phyloP scores from a whole-genome alignment of 345 rosid species.

The Schrenkiella parvula region DNA sequence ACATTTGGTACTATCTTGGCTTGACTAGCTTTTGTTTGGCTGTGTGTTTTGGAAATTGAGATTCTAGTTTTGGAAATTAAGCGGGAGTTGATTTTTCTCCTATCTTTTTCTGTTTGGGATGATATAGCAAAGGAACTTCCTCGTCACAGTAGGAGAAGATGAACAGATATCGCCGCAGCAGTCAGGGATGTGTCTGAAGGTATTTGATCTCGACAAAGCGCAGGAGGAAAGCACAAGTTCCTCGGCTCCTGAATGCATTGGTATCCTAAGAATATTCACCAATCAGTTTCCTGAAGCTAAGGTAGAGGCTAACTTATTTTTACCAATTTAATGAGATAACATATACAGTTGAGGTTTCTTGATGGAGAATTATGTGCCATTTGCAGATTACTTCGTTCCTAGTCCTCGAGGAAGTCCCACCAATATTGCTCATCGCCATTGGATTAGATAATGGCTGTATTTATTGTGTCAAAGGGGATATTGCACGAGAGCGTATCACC shows the following conservation, averaged over 20 bases:
- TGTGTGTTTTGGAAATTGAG: too few species aligned
- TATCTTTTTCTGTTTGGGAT: background rate
- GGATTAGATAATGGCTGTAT: constrained; percentile 81
- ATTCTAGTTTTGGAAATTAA: too few species aligned
- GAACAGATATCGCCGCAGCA: constrained; percentile 76
- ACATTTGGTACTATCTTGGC: background rate
- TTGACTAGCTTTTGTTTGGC: background rate
- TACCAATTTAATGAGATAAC: background rate
- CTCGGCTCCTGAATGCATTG: constrained; percentile 72
- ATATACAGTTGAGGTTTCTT: background rate
- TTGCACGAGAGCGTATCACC: constrained; percentile 87
- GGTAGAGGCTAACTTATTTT: constrained; percentile 36
- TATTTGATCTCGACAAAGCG: constrained; percentile 84
- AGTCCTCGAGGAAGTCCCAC: constrained; percentile 95
- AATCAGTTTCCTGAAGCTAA: constrained; percentile 91
- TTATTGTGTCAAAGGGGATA: constrained; percentile 95
- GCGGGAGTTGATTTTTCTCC: background rate
- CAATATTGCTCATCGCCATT: constrained; percentile 81
- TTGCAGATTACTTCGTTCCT: constrained; percentile 88
- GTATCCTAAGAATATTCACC: constrained; percentile 81
- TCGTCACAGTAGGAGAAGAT: constrained; percentile 87
- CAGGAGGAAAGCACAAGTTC: constrained; percentile 82
- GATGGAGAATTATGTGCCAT: constrained; percentile 19
- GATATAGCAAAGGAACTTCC: constrained; percentile 88
- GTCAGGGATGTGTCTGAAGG: constrained; percentile 84